phyloP scores from a whole-genome alignment of 1,284 basidiomycete species.

The Ceratobasidium sp. region DNA sequence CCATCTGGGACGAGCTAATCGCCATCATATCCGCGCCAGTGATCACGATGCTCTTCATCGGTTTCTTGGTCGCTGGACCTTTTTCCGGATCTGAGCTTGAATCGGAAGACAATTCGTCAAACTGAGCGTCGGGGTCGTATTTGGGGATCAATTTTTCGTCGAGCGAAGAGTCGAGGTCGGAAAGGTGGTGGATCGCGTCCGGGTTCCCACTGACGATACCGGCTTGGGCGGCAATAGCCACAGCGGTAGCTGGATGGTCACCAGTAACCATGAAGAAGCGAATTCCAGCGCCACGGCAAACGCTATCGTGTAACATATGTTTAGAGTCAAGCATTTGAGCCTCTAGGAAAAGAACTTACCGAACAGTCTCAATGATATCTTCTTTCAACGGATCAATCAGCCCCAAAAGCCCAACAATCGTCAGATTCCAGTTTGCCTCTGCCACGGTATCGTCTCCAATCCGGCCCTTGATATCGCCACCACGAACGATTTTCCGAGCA shows the following conservation, averaged over 20 bases:
- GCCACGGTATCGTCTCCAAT: constrained; percentile 51
- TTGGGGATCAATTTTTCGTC: constrained; percentile 49
- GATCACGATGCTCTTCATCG: constrained; percentile 58
- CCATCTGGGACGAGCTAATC: constrained; percentile 70
- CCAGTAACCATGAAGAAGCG: constrained; percentile 80
- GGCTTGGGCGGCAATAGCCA: constrained; percentile 63
- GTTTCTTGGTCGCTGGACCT: neutral
- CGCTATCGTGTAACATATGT: constrained; percentile 47
- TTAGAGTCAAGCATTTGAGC: neutral
- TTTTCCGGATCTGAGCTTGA: constrained; percentile 34
- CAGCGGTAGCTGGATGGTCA: constrained; percentile 63
- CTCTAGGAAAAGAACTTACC: constrained; percentile 47
- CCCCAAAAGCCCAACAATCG: constrained; percentile 63
- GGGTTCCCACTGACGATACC: constrained; percentile 65
- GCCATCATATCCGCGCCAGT: constrained; percentile 75
- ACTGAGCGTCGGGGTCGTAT: constrained; percentile 39
- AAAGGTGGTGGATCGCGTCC: constrained; percentile 58
- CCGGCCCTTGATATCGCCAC: constrained; percentile 53
- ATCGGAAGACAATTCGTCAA: constrained; percentile 5
- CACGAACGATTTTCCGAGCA: constrained; percentile 34
- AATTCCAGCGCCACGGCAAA: constrained; percentile 71
- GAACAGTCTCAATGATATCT: constrained; percentile 69
- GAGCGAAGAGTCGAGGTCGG: constrained; percentile 56
- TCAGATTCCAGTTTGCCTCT: constrained; percentile 57
- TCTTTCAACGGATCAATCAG: constrained; percentile 64